These are phyloP conservation scores for Arthroderma sp. DNA, from an alignment of 2,329 filamentous ascomycete species.

Conservation along the genomic window DNA sequence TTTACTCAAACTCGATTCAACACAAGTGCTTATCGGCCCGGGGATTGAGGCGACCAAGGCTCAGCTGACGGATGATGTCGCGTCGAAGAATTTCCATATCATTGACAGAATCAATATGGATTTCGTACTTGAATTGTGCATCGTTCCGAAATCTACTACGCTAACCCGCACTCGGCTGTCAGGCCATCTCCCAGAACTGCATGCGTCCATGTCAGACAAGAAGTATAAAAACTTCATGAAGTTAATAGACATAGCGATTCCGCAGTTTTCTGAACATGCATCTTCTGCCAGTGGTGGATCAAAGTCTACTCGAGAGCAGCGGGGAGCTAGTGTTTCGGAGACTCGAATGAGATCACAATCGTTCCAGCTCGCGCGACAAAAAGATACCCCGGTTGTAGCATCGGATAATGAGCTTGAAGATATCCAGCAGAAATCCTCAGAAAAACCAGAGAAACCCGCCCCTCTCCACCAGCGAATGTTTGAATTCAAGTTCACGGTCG, in stretches of 20 bases:
- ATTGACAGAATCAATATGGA: constrained; percentile 96
- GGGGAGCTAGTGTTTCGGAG: constrained; percentile 17
- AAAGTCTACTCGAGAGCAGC: constrained; percentile 20
- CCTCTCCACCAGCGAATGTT: constrained; percentile 82
- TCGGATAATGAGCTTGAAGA: constrained; percentile 45
- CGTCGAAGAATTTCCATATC: constrained; percentile 65
- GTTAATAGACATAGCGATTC: constrained; percentile 87
- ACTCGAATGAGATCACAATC: constrained; percentile 46
- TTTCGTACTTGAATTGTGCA: constrained; percentile 90
- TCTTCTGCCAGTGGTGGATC: constrained; percentile 22
- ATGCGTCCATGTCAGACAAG: constrained; percentile 79
- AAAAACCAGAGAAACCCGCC: constrained; percentile 39
- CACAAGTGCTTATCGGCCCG: constrained; percentile 86
- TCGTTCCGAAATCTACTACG: constrained; percentile 89
- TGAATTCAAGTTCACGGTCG: constrained; percentile 92
- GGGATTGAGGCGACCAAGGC: constrained; percentile 81
- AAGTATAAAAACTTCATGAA: constrained; percentile 98
- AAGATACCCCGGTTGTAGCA: constrained; percentile 67
- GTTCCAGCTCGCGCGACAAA: constrained; percentile 58
- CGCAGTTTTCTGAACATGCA: constrained; percentile 48
- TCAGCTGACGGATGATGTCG: constrained; percentile 57
- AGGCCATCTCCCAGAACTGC: constrained; percentile 79
- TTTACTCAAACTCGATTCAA: constrained; percentile 80
- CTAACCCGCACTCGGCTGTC: constrained; percentile 84
- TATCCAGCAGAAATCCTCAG: constrained; percentile 18